Percentiles rank a stretch among this genome's conserved stretches.
Evolutionary conservation across 345 rosid genomes (phyloP).

Genomic region (Corchorus olitorius): DNA sequence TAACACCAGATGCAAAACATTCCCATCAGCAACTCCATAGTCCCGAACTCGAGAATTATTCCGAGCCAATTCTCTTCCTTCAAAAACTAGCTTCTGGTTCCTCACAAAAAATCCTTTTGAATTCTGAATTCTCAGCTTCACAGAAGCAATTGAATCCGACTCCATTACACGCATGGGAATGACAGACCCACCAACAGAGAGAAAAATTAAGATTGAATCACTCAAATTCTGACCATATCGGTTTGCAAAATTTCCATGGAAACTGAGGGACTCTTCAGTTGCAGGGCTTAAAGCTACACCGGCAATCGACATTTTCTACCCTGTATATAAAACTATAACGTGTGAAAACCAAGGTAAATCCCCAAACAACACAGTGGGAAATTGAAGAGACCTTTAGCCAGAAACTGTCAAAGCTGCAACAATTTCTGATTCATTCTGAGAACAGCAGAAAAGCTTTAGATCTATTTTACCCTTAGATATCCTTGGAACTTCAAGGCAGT

Average conservation of each 20-base stretch:
- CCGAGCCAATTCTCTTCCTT: conserved; percentile 62
- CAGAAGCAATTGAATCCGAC: conserved; percentile 72
- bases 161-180: conserved; percentile 62
- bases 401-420: conserved; percentile 1
- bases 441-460: background rate
- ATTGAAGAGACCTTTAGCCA: background rate
- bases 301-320: conserved; percentile 49
- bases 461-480: background rate
- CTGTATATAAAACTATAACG: background rate
- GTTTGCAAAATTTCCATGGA: conserved; percentile 36
- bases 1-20: conserved; percentile 64
- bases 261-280: conserved; percentile 46
- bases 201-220: conserved; percentile 58
- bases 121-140: conserved; percentile 78
- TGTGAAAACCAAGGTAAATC: background rate
- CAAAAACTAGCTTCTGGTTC: conserved; percentile 66
- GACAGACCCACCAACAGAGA: conserved; percentile 60
- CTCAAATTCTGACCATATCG: conserved; percentile 34
- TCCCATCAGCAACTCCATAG: conserved; percentile 63
- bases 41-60: conserved; percentile 51
- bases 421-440: background rate
- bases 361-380: background rate
- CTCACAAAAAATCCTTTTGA: conserved; percentile 62
- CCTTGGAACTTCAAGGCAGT: background rate
- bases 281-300: conserved; percentile 61